Evolutionary conservation across 2,329 filamentous ascomycete genomes (phyloP), one percentile per base, ranked within the genome.

Genomic region (Apiospora aurea): DNA sequence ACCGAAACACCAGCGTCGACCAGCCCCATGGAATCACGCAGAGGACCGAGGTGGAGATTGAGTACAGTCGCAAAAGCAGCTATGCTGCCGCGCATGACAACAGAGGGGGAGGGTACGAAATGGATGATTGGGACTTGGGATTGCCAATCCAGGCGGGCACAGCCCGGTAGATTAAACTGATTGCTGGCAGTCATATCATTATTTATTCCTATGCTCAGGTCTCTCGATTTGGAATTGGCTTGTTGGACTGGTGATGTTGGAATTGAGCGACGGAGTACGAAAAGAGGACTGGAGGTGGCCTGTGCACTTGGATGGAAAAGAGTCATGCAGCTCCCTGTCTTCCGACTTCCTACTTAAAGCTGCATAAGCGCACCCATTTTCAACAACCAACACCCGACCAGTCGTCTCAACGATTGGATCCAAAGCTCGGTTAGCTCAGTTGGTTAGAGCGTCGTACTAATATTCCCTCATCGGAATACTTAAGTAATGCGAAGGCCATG

Each of bases 391-490:
- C 34, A 41, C 10, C 49, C 49, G 49, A 51, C 49, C n/a, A 14
- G 8, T 51, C 49, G 49, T 51, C 11, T 26, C 47, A 66, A 66
- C 29, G 61, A 66, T 66, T 11, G 61, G 61, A 66, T 11, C 21
- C 24, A 66, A n/a, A 29, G 67, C 67, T 68, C 67, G 41, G 67
- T 68, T 68, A 68, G 67, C 67, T 68, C 67, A 75, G 34, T 64
- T 64, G 57, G 57, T 64, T 41, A 64, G 57, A 64, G 57, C 57
- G 57, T 64, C 57, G 57, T 64, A 64, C 57, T 64, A 64, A 64
- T 64, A 64, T 64, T 64, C 29, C n/a, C 21, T 64, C 29, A n/a
- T 11, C 11, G 14, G 29, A 41, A 64, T 64, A 64, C 57, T 64
- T 64, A 64, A 64, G 57, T 64, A 64, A 64, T 64, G 57, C 57